Evolutionary conservation across 345 rosid genomes (phyloP), one percentile per base, ranked within the genome.

Genomic region (Psidium guajava): DNA sequence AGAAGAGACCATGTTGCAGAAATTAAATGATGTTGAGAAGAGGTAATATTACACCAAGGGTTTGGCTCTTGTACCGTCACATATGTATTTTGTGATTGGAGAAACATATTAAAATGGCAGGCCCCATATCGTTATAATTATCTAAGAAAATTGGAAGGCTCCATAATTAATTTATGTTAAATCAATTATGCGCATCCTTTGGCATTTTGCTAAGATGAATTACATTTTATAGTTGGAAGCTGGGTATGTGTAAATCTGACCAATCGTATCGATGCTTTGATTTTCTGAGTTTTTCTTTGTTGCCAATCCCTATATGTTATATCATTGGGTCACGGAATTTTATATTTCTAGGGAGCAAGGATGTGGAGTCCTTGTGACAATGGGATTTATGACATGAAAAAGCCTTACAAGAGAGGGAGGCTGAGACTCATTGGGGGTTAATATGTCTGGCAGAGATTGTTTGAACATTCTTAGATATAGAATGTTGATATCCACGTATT

Each of bases 1-100:
- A 77, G 95, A 94, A 88, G 99, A 96, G 90, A 82, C 90, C 56
- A 90, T 94, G 93, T 90, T 92, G 77, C 90, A 87, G 89, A 92
- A 92, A 88, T 93, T 91, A 84, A 85, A 87, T 59, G 96, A 93
- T 84, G 88, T 90, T 75, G 91, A 94, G 89, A 89, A 83, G 77
- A 93, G 98, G 98, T 96, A 91, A 82, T 82, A 12, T 28, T 40
- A 9, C 4, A 6, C 82, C 3, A 22, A 27, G 77, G 11, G 10
- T 64, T 16, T 32, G 77, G 77, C 77, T 32, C 24, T 32, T 32
- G 44, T 64, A 32, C 44, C 8, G 22, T 64, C 77, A 32, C 44
- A 4, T 64, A 64, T 32, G 77, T 32, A 20, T 64, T 61, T 32
- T 64, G 18, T 32, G 75, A 32, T 64, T 2, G 24, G 44, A 16